Percentiles rank a stretch among this genome's conserved stretches.
These are phyloP conservation scores for Alternaria sp. DNA, from an alignment of 2,329 filamentous ascomycete species.

Conservation along the genomic window DNA sequence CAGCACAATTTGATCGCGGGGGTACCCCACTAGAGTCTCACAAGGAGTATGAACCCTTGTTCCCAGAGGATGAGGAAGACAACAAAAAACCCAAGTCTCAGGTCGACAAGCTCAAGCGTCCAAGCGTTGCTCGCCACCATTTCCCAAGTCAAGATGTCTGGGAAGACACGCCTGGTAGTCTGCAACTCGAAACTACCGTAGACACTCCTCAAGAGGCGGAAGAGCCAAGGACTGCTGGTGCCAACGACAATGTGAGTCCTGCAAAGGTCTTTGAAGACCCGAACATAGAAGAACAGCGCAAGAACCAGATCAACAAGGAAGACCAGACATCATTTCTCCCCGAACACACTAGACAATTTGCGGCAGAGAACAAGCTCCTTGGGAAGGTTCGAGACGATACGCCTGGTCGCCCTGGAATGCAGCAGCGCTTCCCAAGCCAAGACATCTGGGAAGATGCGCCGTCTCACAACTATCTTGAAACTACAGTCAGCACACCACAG, in stretches of 20 bases:
- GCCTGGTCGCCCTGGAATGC: conserved; percentile 60
- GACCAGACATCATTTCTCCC: conserved; percentile 55
- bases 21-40: conserved; percentile 83
- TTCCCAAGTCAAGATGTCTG: conserved; percentile 97
- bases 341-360: conserved; percentile 63
- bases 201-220: conserved; percentile 76
- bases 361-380: conserved; percentile 62
- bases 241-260: conserved; percentile 43
- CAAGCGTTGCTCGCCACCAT: conserved; percentile 62
- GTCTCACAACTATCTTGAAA: conserved; percentile 80
- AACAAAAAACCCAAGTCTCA: conserved; percentile 62
- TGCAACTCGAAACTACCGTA: conserved; percentile 79
- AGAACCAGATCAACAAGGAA: conserved; percentile 53
- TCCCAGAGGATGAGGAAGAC: conserved; percentile 76
- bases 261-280: conserved; percentile 55
- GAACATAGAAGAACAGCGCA: conserved; percentile 60
- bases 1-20: conserved; percentile 59
- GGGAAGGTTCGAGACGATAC: conserved; percentile 59
- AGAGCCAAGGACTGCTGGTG: conserved; percentile 53
- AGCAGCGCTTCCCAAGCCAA: conserved; percentile 84
- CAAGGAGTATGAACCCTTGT: conserved; percentile 93
- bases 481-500: conserved; percentile 69
- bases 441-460: conserved; percentile 96
- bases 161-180: conserved; percentile 92
- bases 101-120: conserved; percentile 64